Evolutionary conservation across 768 basidiomycete species (phyloP).

Genomic region (Rhizopogon roseolus): DNA sequence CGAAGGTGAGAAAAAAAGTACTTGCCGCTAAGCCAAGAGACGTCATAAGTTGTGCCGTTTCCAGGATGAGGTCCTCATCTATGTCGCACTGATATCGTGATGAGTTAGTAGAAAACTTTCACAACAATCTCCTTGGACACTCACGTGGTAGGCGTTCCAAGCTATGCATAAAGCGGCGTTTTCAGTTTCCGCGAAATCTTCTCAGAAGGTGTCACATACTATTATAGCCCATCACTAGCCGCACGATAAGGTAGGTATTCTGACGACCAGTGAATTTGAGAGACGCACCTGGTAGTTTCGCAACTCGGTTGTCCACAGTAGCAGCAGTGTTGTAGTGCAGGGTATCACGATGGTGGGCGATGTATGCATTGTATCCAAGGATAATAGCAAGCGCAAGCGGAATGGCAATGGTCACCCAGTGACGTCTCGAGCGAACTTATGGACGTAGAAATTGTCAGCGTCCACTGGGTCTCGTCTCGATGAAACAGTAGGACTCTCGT

Average conservation of each 20-base stretch:
- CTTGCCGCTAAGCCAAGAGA: slow-evolving; percentile 45
- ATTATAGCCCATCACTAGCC: slow-evolving; percentile 57
- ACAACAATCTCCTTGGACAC: slow-evolving; percentile 8
- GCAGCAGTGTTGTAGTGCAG: neutral
- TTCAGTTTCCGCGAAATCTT: slow-evolving; percentile 1
- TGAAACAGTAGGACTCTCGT: neutral
- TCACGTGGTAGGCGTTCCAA: slow-evolving; percentile 66
- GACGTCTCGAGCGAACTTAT: slow-evolving; percentile 1
- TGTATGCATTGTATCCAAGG: slow-evolving; percentile 11
- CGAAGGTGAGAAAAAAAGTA: slow-evolving; percentile 1
- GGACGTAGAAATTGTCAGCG: neutral
- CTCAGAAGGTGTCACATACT: slow-evolving; percentile 32
- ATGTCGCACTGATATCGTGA: slow-evolving; percentile 47
- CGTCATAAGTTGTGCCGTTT: slow-evolving; percentile 47
- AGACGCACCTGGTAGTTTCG: slow-evolving; percentile 31
- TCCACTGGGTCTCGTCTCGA: neutral
- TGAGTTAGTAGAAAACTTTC: neutral
- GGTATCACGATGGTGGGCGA: slow-evolving; percentile 7
- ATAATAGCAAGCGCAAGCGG: slow-evolving; percentile 14
- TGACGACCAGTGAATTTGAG: neutral
- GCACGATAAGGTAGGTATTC: neutral
- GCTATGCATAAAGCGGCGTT: slow-evolving; percentile 30
- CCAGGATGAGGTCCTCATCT: slow-evolving; percentile 45
- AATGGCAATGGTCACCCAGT: slow-evolving; percentile 2
- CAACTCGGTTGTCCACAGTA: slow-evolving; percentile 19